phyloP scores from a whole-genome alignment of 2,329 filamentous ascomycete genomes.

The Colletotrichum lini region DNA sequence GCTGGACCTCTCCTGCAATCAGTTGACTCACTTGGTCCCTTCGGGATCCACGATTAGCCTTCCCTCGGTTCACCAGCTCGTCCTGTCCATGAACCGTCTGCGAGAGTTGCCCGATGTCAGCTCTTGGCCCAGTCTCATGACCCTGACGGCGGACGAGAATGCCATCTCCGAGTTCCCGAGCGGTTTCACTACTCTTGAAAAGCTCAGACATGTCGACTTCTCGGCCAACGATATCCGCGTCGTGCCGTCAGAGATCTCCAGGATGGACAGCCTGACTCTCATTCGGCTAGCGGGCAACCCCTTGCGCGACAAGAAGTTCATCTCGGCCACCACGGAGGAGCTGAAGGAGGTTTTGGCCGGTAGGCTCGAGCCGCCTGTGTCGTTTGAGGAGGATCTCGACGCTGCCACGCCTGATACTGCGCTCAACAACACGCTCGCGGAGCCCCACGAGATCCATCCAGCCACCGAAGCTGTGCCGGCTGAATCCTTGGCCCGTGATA shows the following conservation, averaged over 20 bases:
- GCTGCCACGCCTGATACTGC: slow-evolving; percentile 43
- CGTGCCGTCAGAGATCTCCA: slow-evolving; percentile 81
- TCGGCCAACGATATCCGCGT: slow-evolving; percentile 86
- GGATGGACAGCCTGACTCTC: slow-evolving; percentile 83
- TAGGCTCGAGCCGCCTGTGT: slow-evolving; percentile 72
- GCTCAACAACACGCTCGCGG: slow-evolving; percentile 53
- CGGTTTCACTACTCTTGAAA: slow-evolving; percentile 78
- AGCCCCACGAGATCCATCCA: slow-evolving; percentile 31
- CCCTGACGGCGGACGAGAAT: slow-evolving; percentile 86
- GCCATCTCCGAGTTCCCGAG: slow-evolving; percentile 81
- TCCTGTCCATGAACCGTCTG: slow-evolving; percentile 86
- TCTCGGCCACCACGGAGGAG: slow-evolving; percentile 84
- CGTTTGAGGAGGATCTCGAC: slow-evolving; percentile 52
- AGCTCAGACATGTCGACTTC: slow-evolving; percentile 84
- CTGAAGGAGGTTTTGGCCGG: slow-evolving; percentile 81
- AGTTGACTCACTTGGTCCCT: slow-evolving; percentile 70
- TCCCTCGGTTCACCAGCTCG: slow-evolving; percentile 80
- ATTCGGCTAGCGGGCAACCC: slow-evolving; percentile 91
- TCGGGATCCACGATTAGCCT: slow-evolving; percentile 67
- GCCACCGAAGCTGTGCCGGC: slow-evolving; percentile 5
- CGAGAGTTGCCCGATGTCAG: slow-evolving; percentile 79
- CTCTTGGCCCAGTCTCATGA: slow-evolving; percentile 81
- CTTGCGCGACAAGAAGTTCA: slow-evolving; percentile 87
- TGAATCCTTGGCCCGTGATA: slow-evolving; percentile 58
- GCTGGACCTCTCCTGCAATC: slow-evolving; percentile 85